A percentile compares a stretch with the other conserved stretches of the same genome.
Evolutionary conservation across 1,284 basidiomycete species (phyloP).

Genomic region (Coriolopsis trogii): DNA sequence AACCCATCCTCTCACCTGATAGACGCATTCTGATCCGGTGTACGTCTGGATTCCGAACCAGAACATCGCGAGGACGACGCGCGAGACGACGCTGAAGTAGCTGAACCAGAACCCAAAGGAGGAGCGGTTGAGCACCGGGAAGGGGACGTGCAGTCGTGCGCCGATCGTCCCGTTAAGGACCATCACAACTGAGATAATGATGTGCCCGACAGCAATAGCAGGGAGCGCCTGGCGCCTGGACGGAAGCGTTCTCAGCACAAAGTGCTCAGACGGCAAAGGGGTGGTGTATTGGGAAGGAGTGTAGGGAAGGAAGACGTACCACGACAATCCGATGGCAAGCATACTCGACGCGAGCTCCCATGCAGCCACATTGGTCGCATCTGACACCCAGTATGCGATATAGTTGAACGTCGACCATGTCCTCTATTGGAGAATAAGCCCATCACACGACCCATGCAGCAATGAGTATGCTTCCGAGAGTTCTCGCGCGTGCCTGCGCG

Average conservation of each 20-base stretch:
- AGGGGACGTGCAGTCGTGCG: slow-evolving; percentile 68
- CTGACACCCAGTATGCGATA: slow-evolving; percentile 68
- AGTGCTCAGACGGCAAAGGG: background rate
- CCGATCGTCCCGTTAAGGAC: slow-evolving; percentile 74
- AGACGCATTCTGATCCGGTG: slow-evolving; percentile 65
- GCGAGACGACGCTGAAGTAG: slow-evolving; percentile 76
- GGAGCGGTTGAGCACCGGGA: slow-evolving; percentile 74
- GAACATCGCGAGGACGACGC: slow-evolving; percentile 75
- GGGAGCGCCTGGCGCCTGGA: slow-evolving; percentile 60
- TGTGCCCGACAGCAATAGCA: slow-evolving; percentile 65
- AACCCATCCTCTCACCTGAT: too few relatives aligned
- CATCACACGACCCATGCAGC: background rate
- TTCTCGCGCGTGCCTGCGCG: background rate
- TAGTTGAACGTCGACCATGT: slow-evolving; percentile 70
- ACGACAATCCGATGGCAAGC: slow-evolving; percentile 67
- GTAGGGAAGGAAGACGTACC: slow-evolving; percentile 37
- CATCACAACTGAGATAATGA: slow-evolving; percentile 59
- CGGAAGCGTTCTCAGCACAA: background rate
- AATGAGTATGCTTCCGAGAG: too few relatives aligned
- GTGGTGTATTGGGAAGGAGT: background rate
- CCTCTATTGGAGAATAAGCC: slow-evolving; percentile 37
- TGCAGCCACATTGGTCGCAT: slow-evolving; percentile 52
- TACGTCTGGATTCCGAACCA: slow-evolving; percentile 72
- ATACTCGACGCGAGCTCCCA: slow-evolving; percentile 60
- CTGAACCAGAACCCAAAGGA: slow-evolving; percentile 83